These are phyloP conservation scores for Talaromyces borbonicus DNA, from an alignment of 495 filamentous ascomycete genomes.

Conservation along the genomic window DNA sequence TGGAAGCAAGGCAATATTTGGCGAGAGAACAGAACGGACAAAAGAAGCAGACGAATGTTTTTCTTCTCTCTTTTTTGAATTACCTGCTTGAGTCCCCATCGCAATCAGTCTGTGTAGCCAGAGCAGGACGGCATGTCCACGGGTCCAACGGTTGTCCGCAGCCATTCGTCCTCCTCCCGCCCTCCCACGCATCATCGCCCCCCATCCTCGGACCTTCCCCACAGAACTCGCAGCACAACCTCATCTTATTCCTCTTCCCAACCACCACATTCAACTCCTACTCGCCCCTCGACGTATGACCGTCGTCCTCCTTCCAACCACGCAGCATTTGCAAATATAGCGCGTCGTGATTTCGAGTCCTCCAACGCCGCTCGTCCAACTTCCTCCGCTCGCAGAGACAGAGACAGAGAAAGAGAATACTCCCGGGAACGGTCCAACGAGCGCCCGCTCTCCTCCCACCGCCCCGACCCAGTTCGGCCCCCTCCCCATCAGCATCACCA, in stretches of 20 bases:
- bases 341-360: constrained; percentile 49
- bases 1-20: too few relatives aligned
- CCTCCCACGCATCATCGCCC: constrained; percentile 27
- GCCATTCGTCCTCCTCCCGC: constrained; percentile 45
- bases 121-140: constrained; percentile 37
- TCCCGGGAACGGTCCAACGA: constrained; percentile 44
- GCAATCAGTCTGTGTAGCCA: background rate
- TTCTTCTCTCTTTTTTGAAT: too few relatives aligned
- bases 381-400: constrained; percentile 43
- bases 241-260: constrained; percentile 16
- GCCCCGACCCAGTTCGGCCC: constrained; percentile 39
- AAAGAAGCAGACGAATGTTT: too few relatives aligned
- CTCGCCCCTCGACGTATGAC: constrained; percentile 42
- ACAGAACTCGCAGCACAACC: constrained; percentile 47
- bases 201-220: constrained; percentile 41
- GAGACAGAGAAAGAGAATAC: too few relatives aligned
- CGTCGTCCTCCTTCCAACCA: constrained; percentile 41
- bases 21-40: too few relatives aligned
- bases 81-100: too few relatives aligned
- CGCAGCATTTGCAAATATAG: constrained; percentile 41
- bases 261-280: constrained; percentile 12
- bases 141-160: constrained; percentile 40
- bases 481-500: constrained; percentile 34
- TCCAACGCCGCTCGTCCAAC: constrained; percentile 38
- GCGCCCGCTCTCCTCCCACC: constrained; percentile 35